Base-by-base conservation (phyloP, 2,329 filamentous ascomycete species). In the Fusarium pseudoanthophilum region DNA sequence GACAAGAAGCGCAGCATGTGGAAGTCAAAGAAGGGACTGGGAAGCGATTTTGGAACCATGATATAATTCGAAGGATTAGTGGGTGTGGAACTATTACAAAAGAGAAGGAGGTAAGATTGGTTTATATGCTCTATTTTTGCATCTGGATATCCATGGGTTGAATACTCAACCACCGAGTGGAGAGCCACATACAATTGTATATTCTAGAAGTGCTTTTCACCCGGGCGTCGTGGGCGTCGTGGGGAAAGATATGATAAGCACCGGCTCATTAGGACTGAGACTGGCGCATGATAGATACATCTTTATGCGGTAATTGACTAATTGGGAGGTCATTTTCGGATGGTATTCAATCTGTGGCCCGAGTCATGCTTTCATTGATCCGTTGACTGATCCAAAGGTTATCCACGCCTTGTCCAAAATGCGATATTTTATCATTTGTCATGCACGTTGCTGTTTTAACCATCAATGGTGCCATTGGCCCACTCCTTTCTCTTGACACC, bases 401-500 rank as follows among this genome's bases (percentile, higher is more conserved):
- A 45, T 39, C 24, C 42, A 59, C 40, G 30, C 45, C 46, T 28
- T 64, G 49, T 51, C 37, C 59, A 61, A 55, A 67, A 40, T 16
- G 14, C 16, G 16, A 40, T 34, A 18, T 26, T 57, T 51, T 59
- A 51, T 67, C 63, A 67, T 67, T 76, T 64, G n/a, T 45, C 32
- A 24, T 43, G 21, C 52, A 48, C 43, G 59, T 48, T 45, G 37
- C n/a, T 64, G 21, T 53, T 53, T 60, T 77, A 84, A 39, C 82
- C 82, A 67, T 87, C 86, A 61, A 90, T 85, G 79, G 85, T 87
- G 49, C 95, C 95, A 72, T 92, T 89, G 6, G 90, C 89, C 95
- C 95, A 98, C 57, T 91, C 92, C 83, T 87, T 92, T 80, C 93
- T 90, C 91, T 97, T 98, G 24, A 93, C 89, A 11, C 93, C 95